Conservation (phyloP, 1,284 basidiomycete genomes). For the Moesziomyces sp. region DNA sequence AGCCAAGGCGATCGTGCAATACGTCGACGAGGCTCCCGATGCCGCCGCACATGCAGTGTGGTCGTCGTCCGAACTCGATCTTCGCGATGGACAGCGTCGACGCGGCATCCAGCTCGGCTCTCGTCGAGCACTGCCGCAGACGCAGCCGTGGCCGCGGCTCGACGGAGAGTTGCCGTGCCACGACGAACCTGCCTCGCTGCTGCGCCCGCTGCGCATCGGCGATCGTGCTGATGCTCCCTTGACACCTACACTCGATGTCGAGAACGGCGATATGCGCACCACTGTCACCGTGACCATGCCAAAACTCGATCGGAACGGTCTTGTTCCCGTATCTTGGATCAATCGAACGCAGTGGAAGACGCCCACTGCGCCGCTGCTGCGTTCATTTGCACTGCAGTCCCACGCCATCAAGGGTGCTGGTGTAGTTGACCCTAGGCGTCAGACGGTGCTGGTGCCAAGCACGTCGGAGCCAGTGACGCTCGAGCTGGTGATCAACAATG, state of each 20-base stretch:
- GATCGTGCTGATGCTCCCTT: no score
- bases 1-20: slow-evolving; percentile 65
- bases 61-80: no score
- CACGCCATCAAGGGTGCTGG: not conserved
- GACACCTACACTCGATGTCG: not conserved
- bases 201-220: slow-evolving; percentile 18
- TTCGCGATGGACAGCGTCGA: no score
- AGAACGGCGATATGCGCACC: slow-evolving; percentile 17
- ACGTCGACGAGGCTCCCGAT: slow-evolving; percentile 25
- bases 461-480: slow-evolving; percentile 24
- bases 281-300: slow-evolving; percentile 27
- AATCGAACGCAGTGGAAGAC: slow-evolving; percentile 27
- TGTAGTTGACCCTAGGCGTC: no score
- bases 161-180: slow-evolving; percentile 22
- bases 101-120: no score
- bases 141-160: slow-evolving; percentile 1
- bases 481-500: slow-evolving; percentile 61
- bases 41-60: no score
- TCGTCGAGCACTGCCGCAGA: not conserved
- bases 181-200: slow-evolving; percentile 22
- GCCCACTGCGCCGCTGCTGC: slow-evolving; percentile 13
- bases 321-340: slow-evolving; percentile 34
- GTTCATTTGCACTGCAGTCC: slow-evolving; percentile 17
- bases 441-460: no score
- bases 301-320: slow-evolving; percentile 15